Base-by-base conservation (phyloP, 805 yeast genomes). In the Soucietia sequanensis region DNA sequence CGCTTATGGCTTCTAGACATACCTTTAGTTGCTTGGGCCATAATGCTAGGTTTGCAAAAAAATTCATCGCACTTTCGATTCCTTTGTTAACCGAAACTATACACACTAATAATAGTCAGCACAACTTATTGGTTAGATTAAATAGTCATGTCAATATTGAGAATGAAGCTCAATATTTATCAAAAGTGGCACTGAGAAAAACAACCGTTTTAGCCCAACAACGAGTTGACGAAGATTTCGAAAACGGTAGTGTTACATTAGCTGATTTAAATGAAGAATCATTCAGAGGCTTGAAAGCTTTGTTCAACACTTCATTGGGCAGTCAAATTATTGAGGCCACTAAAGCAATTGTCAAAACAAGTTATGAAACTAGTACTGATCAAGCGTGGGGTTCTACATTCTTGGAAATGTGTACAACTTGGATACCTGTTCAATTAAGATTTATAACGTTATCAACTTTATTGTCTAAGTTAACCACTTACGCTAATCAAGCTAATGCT, bases 361-460 rank as follows among this genome's bases (percentile, higher is more conserved):
- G 52, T 11, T 75, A 69, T 45, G 41, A 50, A 31, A 13, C 60
- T 28, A 29, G 51, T 44, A 26, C 37, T 27, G 56, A 59, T 26
- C 41, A 45, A 10, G 42, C 44, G 5, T 83, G 90, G 90, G 66
- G 76, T 2, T 65, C 72, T 19, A 57, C 68, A 7, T 63, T 90
- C 30, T 60, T 86, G 23, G 81, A 80, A 42, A 65, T 78, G 42
- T 73, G 86, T 38, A 79, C 89, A 6, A 74, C 76, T 25, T 87
- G 90, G 76, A 76, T 87, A 7, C 97, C 88, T 0, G 93, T 80
- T 24, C 95, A 80, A 52, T 69, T 79, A 44, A 68, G 95, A 43
- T 87, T 84, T 61, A 63, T 79, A 19, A 71, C 84, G 3, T 65
- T 86, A 27, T 55, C 76, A 10, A 65, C 81, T 3, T 52, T 54